Percentiles rank a stretch among this genome's conserved stretches.
Conservation (phyloP, 2,329 filamentous ascomycete species). For the Epichloe hybrida region DNA sequence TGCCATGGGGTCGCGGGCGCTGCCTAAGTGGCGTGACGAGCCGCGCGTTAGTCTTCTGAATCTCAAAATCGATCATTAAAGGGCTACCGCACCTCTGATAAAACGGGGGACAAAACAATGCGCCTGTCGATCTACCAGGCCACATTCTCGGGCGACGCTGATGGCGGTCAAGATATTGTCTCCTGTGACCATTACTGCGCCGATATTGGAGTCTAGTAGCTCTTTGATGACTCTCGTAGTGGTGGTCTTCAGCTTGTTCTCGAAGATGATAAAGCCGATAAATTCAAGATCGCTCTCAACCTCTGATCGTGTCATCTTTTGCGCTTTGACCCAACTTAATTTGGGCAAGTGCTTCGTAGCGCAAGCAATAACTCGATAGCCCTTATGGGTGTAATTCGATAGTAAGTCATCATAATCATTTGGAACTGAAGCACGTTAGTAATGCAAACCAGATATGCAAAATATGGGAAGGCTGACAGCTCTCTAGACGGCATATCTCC, state of each 20-base stretch:
- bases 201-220: conserved; percentile 68
- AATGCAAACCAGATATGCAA: not conserved
- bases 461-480: conserved; percentile 39
- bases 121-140: conserved; percentile 63
- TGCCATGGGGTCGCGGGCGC: conserved; percentile 58
- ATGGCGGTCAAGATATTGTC: conserved; percentile 97
- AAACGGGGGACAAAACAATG: conserved; percentile 94
- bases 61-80: not conserved
- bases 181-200: conserved; percentile 90
- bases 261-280: conserved; percentile 93
- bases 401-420: conserved; percentile 81
- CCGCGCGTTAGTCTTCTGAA: not conserved
- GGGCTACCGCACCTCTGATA: conserved; percentile 42
- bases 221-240: conserved; percentile 73
- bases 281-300: conserved; percentile 78
- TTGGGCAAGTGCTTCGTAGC: conserved; percentile 80
- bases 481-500: conserved; percentile 75
- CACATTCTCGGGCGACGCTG: conserved; percentile 84
- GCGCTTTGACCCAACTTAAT: conserved; percentile 84
- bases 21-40: conserved; percentile 29
- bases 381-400: conserved; percentile 84
- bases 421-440: conserved; percentile 43
- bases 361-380: conserved; percentile 92
- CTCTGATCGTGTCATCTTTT: conserved; percentile 81
- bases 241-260: conserved; percentile 91